Base-by-base conservation (phyloP, 768 basidiomycete genomes). In the Leccinum uliginosum region DNA sequence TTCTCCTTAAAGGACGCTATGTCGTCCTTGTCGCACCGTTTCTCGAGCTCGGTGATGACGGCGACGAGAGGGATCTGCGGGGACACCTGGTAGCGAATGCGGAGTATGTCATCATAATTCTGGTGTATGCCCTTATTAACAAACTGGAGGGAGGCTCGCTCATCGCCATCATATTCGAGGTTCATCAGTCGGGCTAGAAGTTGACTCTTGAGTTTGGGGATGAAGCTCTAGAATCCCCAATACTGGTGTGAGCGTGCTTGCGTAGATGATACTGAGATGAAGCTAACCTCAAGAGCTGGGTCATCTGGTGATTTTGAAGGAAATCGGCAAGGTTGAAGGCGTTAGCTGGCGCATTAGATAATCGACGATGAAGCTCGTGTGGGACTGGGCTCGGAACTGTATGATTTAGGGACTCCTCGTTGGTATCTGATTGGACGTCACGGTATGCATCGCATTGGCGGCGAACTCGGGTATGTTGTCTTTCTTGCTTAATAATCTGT, bases 41-140 rank as follows among this genome's bases (percentile, higher is more conserved):
- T 68, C 53, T 67, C 66, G 4, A 67, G 43, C 11, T 68, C 66
- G 19, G 67, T 67, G 48, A 67, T 48, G 59, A 67, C 58, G 6
- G 66, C 67, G 1, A 68, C 64, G 51, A 67, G 14, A n/a, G 67
- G 66, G 6, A 56, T 68, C 19, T 58, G 44, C 0, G 58, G 53
- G 10, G 59, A 59, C 19, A 66, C 62, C 23, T 68, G 57, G 57
- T 66, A 27, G 6, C 66, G 66, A 29, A 67, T 57, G 44, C 55
- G 54, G n/a, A 55, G 24, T 35, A 67, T 48, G 55, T 5, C 19
- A 12, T 58, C 49, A 50, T 68, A 68, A 0, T 59, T 67, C 11
- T 59, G 55, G 24, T 57, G 58, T 64, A 66, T 68, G 55, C 56
- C 56, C 43, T 45, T 61, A 27, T 35, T 35, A 11, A 40, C 38